Evolutionary conservation across 805 yeast genomes (phyloP).

Genomic region (Saturnispora kantuleensis): DNA sequence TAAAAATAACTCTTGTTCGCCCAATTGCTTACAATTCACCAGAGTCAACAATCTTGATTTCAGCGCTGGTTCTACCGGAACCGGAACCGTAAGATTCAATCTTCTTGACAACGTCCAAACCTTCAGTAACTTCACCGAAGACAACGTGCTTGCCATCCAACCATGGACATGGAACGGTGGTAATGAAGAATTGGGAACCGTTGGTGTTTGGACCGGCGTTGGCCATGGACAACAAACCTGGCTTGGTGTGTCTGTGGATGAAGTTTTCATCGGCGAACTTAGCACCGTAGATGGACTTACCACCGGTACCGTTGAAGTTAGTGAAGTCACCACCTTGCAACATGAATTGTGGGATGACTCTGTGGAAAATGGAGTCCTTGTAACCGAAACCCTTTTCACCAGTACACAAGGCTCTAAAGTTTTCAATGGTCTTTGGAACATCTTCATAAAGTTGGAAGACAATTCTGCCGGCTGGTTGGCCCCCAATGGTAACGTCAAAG

Average conservation of each 20-base stretch:
- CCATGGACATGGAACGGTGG: conserved; percentile 72
- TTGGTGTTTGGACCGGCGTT: conserved; percentile 90
- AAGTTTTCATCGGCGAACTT: conserved; percentile 58
- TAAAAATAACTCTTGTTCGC: background rate
- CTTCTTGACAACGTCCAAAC: conserved; percentile 67
- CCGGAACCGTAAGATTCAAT: conserved; percentile 58
- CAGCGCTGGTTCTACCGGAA: conserved; percentile 41
- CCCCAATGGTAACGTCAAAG: conserved; percentile 31
- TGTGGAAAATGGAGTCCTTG: conserved; percentile 84
- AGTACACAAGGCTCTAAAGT: conserved; percentile 73
- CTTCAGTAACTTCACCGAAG: conserved; percentile 65
- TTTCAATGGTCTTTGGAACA: conserved; percentile 77
- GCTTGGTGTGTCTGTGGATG: conserved; percentile 59
- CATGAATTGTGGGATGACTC: conserved; percentile 95
- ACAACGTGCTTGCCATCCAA: conserved; percentile 73
- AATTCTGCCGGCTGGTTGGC: conserved; percentile 41
- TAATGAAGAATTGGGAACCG: conserved; percentile 84
- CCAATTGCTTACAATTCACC: conserved; percentile 39
- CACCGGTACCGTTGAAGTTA: conserved; percentile 86
- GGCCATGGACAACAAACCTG: conserved; percentile 86
- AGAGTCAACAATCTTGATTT: conserved; percentile 44
- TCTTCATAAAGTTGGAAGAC: conserved; percentile 84
- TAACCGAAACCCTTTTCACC: conserved; percentile 94
- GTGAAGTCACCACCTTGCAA: conserved; percentile 92
- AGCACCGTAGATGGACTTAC: conserved; percentile 74